These are phyloP conservation scores for Ceratobasidium sp. DNA, from an alignment of 1,284 basidiomycete species.

Conservation along the genomic window DNA sequence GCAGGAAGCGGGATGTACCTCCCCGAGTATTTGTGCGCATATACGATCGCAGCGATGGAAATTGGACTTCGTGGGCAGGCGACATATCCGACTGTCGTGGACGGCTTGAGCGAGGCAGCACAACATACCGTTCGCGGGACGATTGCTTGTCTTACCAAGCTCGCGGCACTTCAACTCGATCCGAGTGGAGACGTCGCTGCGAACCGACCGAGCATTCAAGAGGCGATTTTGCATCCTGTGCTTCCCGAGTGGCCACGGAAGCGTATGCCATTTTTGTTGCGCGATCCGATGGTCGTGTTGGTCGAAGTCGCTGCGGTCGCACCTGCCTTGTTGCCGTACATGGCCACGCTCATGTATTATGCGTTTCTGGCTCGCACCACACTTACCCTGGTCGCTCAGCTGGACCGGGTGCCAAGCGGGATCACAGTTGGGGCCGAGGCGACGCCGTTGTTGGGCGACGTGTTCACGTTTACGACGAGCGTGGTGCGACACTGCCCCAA, in stretches of 20 bases:
- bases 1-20: slow-evolving; percentile 82
- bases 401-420: slow-evolving; percentile 60
- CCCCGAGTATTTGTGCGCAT: slow-evolving; percentile 88
- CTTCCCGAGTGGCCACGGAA: slow-evolving; percentile 87
- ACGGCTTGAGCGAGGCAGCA: slow-evolving; percentile 73
- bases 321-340: slow-evolving; percentile 85
- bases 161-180: slow-evolving; percentile 71
- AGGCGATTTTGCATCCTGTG: slow-evolving; percentile 85
- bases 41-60: slow-evolving; percentile 85
- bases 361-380: slow-evolving; percentile 84
- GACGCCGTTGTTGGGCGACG: slow-evolving; percentile 73
- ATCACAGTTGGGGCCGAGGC: slow-evolving; percentile 54
- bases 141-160: slow-evolving; percentile 69
- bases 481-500: slow-evolving; percentile 79
- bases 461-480: slow-evolving; percentile 84
- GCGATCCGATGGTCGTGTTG: slow-evolving; percentile 86
- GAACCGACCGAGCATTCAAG: slow-evolving; percentile 56
- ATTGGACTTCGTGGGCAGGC: slow-evolving; percentile 76
- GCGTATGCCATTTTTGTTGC: slow-evolving; percentile 74
- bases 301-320: slow-evolving; percentile 87
- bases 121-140: slow-evolving; percentile 68
- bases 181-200: slow-evolving; percentile 74
- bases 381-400: slow-evolving; percentile 78
- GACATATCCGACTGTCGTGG: slow-evolving; percentile 60
- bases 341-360: slow-evolving; percentile 86